phyloP scores from a whole-genome alignment of 2,329 filamentous ascomycete genomes.

The Aspergillus phoenicis region DNA sequence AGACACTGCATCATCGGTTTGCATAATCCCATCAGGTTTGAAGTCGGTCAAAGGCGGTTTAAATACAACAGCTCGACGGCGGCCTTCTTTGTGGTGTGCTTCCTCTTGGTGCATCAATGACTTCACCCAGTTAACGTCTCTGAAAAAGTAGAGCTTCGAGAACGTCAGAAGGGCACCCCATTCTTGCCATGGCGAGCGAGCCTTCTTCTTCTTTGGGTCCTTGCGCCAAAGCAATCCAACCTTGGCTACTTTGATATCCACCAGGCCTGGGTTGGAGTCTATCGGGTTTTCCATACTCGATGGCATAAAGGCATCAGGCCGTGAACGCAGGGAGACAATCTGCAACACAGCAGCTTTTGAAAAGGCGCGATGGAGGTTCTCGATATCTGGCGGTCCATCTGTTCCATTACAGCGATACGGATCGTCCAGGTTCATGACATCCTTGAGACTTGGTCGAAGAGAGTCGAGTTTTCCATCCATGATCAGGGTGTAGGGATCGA shows the following conservation, averaged over 20 bases:
- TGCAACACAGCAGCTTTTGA: conserved; percentile 90
- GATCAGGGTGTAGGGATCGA: conserved; percentile 94
- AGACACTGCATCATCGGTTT: conserved; percentile 89
- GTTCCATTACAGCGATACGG: conserved; percentile 86
- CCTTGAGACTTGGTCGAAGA: conserved; percentile 80
- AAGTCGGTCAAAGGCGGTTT: conserved; percentile 87
- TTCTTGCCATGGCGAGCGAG: conserved; percentile 95
- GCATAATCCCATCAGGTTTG: conserved; percentile 91
- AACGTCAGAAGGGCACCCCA: conserved; percentile 96
- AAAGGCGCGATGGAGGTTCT: conserved; percentile 82
- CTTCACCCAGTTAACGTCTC: conserved; percentile 91
- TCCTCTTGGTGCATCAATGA: conserved; percentile 87
- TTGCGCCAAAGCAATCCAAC: conserved; percentile 95
- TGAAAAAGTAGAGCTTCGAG: conserved; percentile 96
- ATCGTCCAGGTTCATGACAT: conserved; percentile 91
- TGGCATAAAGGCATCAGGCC: conserved; percentile 94
- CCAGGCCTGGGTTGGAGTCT: conserved; percentile 86
- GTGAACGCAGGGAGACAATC: conserved; percentile 89
- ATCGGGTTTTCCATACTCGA: conserved; percentile 81
- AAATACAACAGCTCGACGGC: conserved; percentile 80
- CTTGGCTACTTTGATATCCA: conserved; percentile 97
- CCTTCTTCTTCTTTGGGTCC: conserved; percentile 88
- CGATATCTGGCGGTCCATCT: conserved; percentile 72
- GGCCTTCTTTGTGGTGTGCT: conserved; percentile 73
- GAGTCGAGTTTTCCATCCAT: conserved; percentile 84